A percentile compares a stretch with the other conserved stretches of the same genome.
phyloP scores from a whole-genome alignment of 129 eudicot species.

The Deinandra increscens region DNA sequence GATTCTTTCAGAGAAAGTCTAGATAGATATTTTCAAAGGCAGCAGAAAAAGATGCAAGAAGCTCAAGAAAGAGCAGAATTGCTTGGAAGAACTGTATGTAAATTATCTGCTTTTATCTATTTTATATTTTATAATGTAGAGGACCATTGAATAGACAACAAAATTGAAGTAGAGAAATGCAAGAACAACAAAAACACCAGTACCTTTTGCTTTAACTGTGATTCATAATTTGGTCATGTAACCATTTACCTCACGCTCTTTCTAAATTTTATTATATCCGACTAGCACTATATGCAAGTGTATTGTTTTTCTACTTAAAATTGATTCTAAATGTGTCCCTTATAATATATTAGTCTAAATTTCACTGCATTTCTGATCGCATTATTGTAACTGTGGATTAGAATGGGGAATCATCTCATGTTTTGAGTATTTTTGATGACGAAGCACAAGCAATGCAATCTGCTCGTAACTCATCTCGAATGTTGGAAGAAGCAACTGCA shows the following conservation, averaged over 20 bases:
- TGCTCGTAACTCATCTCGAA: conserved; percentile 65
- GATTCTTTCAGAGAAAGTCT: conserved; percentile 82
- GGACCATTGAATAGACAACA: too few species aligned
- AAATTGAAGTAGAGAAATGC: too few species aligned
- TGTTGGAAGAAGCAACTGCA: conserved; percentile 32
- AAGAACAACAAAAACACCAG: too few species aligned
- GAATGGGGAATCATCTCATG: conserved; percentile 94
- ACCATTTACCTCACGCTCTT: too few species aligned
- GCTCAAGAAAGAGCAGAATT: conserved; percentile 86
- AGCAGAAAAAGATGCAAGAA: conserved; percentile 77
- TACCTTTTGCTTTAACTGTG: too few species aligned
- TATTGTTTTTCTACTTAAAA: too few species aligned
- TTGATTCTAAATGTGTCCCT: too few species aligned
- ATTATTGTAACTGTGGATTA: conserved; percentile 15
- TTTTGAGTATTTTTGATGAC: conserved; percentile 81
- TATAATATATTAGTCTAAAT: background rate
- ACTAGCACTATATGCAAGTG: too few species aligned
- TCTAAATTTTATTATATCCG: too few species aligned
- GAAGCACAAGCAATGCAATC: conserved; percentile 96
- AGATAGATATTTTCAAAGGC: conserved; percentile 62
- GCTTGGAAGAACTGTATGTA: conserved; percentile 91
- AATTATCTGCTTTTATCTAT: background rate
- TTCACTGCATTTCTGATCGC: conserved; percentile 1
- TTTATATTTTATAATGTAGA: background rate
- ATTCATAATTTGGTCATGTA: too few species aligned